phyloP scores from a whole-genome alignment of 257 asterid species.

The Penstemon eatonii region DNA sequence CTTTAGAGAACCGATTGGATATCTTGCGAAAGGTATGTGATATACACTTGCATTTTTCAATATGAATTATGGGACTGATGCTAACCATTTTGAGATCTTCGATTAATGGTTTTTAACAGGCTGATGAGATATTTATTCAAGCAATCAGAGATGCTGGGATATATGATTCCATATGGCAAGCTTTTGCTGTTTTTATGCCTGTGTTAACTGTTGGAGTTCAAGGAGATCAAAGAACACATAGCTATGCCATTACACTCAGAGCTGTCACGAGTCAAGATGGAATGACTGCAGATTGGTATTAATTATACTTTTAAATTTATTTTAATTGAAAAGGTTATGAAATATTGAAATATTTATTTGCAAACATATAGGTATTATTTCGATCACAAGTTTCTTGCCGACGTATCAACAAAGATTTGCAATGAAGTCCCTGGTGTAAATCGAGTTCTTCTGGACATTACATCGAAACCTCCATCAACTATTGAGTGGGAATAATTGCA shows the following conservation, averaged over 20 bases:
- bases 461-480: conserved; percentile 99
- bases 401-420: conserved; percentile 85
- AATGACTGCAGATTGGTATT: conserved; percentile 98
- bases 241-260: conserved; percentile 84
- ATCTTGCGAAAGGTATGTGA: conserved; percentile 70
- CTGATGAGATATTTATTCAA: conserved; percentile 94
- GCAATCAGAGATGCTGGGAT: conserved; percentile 88
- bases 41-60: not conserved
- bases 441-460: conserved; percentile 90
- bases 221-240: conserved; percentile 97
- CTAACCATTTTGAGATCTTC: conserved; percentile 4
- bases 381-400: conserved; percentile 78
- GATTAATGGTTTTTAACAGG: conserved; percentile 42
- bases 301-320: not conserved
- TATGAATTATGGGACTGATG: conserved; percentile 4
- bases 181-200: conserved; percentile 94
- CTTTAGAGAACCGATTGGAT: conserved; percentile 76
- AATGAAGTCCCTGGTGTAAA: conserved; percentile 92
- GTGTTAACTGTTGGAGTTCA: conserved; percentile 93
- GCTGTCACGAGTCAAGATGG: conserved; percentile 99
- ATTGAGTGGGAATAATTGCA: conserved; percentile 84
- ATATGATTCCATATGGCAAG: conserved; percentile 95
- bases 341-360: conserved; percentile 1
- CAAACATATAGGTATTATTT: conserved; percentile 73
- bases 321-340: too few species aligned